phyloP scores from a whole-genome alignment of 1,284 basidiomycete species.

The Exobasidium rhododendri region DNA sequence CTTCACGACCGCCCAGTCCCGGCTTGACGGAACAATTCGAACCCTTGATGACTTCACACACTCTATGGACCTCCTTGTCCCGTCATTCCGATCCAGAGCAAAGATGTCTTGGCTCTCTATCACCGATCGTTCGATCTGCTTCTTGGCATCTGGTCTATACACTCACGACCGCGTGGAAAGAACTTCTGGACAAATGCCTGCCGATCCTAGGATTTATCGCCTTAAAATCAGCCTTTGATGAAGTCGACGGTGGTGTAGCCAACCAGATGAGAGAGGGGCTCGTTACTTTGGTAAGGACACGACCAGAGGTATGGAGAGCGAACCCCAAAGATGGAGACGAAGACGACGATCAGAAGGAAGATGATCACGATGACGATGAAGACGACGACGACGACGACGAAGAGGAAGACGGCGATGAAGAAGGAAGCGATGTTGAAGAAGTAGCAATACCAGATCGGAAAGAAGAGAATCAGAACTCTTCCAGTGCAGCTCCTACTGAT shows the following conservation, averaged over 20 bases:
- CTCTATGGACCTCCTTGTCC: slow-evolving; percentile 27
- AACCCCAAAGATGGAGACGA: slow-evolving; percentile 22
- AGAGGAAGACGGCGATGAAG: slow-evolving; percentile 13
- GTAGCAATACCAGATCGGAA: slow-evolving; percentile 13
- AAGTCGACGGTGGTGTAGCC: slow-evolving; percentile 35
- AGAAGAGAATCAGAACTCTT: slow-evolving; percentile 13
- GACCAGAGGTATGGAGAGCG: slow-evolving; percentile 51
- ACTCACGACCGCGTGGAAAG: background rate
- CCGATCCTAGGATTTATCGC: slow-evolving; percentile 24
- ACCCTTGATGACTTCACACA: slow-evolving; percentile 26
- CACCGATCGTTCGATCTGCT: slow-evolving; percentile 33
- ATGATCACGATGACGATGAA: slow-evolving; percentile 20
- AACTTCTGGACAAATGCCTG: background rate
- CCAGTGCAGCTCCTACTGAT: background rate
- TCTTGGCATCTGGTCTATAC: slow-evolving; percentile 33
- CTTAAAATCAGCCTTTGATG: slow-evolving; percentile 42
- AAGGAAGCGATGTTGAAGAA: slow-evolving; percentile 17
- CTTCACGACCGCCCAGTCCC: background rate
- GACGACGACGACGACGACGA: slow-evolving; percentile 22
- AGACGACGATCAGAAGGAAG: slow-evolving; percentile 13
- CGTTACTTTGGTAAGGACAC: slow-evolving; percentile 35
- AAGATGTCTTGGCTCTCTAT: slow-evolving; percentile 30
- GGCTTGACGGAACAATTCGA: slow-evolving; percentile 20
- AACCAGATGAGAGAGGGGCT: slow-evolving; percentile 34
- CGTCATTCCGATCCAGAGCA: slow-evolving; percentile 23